phyloP scores from a whole-genome alignment of 2,329 filamentous ascomycete species.

The Aspergillus jensenii region DNA sequence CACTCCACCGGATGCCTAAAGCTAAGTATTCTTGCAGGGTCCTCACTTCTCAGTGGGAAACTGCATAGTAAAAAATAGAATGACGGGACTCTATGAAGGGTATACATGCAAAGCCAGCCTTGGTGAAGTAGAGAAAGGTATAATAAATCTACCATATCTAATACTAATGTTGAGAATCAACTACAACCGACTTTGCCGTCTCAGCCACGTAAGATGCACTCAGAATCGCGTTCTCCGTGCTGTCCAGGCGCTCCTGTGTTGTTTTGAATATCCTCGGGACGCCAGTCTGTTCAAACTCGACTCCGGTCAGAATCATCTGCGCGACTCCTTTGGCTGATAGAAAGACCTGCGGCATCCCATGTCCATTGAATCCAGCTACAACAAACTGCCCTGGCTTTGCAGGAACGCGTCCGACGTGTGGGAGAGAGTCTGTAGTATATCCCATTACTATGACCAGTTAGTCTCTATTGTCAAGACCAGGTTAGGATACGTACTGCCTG shows the following conservation, averaged over 20 bases:
- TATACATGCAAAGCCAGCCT: no score
- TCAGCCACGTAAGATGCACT: not conserved
- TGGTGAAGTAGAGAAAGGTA: no score
- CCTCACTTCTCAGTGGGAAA: no score
- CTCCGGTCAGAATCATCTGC: not conserved
- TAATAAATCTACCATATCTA: no score
- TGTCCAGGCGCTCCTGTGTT: not conserved
- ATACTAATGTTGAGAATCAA: not conserved
- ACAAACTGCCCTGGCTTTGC: slow-evolving; percentile 54
- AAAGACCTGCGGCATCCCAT: slow-evolving; percentile 58
- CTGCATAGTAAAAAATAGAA: no score
- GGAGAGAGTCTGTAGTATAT: slow-evolving; percentile 50
- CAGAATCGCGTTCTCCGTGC: slow-evolving; percentile 1
- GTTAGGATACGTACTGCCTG: slow-evolving; percentile 26
- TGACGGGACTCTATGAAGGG: no score
- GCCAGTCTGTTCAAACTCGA: not conserved
- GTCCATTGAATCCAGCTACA: slow-evolving; percentile 62
- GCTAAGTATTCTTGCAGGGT: no score
- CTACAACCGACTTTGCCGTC: not conserved
- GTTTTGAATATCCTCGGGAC: slow-evolving; percentile 1
- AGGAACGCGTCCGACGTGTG: slow-evolving; percentile 53
- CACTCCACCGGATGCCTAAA: no score
- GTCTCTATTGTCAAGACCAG: not conserved
- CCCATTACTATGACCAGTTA: slow-evolving; percentile 46
- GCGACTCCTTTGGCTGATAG: slow-evolving; percentile 6